Conservation (phyloP, 805 yeast species). For the Deakozyma indianensis region DNA sequence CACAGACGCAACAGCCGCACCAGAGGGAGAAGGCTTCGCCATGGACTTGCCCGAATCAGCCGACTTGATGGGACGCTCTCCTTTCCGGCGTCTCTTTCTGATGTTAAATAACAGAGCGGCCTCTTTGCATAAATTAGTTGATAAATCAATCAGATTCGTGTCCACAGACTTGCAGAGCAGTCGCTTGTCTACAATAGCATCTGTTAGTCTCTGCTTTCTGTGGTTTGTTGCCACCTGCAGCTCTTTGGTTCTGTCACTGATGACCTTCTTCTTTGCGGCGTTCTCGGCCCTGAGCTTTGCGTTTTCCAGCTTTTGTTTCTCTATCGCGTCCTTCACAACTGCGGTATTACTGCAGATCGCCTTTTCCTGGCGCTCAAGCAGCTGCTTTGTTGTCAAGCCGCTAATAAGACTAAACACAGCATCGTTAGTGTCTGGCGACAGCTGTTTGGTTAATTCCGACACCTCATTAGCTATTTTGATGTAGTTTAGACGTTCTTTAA, state of each 20-base stretch:
- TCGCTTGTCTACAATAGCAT: not conserved
- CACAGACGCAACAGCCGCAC: not conserved
- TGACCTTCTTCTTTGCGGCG: not conserved
- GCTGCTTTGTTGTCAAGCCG: not conserved
- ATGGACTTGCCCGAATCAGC: not conserved
- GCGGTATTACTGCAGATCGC: not conserved
- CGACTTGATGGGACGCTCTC: conserved; percentile 3
- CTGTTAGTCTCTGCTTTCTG: not conserved
- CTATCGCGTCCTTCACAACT: not conserved
- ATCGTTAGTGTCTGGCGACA: not conserved
- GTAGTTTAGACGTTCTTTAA: conserved; percentile 2
- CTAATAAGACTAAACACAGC: not conserved
- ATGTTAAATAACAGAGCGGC: conserved; percentile 7
- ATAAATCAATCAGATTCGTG: not conserved
- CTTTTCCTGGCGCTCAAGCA: not conserved
- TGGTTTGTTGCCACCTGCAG: not conserved
- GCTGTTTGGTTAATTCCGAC: not conserved
- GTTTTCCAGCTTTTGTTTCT: not conserved
- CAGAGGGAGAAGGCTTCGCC: not conserved
- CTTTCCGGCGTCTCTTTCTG: conserved; percentile 6
- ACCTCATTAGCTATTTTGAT: not conserved
- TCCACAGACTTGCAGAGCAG: not conserved
- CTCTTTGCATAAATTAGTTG: conserved; percentile 3
- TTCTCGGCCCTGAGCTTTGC: not conserved
- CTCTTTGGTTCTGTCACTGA: not conserved